Percentiles rank a stretch among this genome's conserved stretches.
phyloP scores from a whole-genome alignment of 768 basidiomycete genomes.

The Suillus subalutaceus region DNA sequence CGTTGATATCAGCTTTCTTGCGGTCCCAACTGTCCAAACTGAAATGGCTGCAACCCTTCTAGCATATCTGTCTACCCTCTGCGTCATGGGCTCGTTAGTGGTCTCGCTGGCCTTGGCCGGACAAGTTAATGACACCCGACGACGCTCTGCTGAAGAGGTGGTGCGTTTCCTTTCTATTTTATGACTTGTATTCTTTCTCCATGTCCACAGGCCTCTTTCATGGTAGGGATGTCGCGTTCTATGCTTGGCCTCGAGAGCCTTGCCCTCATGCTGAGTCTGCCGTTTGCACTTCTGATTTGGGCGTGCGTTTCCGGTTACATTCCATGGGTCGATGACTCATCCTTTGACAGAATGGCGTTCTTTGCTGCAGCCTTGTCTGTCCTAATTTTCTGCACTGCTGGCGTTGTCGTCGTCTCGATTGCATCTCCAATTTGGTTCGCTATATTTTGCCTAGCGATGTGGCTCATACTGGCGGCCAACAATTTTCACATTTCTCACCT shows the following conservation, averaged over 20 bases:
- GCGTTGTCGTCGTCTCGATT: not conserved
- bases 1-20: constrained; percentile 15
- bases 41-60: not conserved
- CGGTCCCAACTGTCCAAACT: not conserved
- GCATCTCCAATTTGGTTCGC: not conserved
- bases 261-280: constrained; percentile 36
- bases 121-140: constrained; percentile 34
- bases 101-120: constrained; percentile 12
- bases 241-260: constrained; percentile 17
- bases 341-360: not conserved
- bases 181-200: not conserved
- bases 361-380: not conserved
- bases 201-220: constrained; percentile 8
- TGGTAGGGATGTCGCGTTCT: not conserved
- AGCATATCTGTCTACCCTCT: constrained; percentile 12
- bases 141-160: constrained; percentile 12
- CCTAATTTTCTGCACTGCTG: not conserved
- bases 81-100: constrained; percentile 9
- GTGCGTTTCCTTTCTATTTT: not conserved
- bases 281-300: constrained; percentile 36
- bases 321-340: not conserved
- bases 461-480: not conserved
- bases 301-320: constrained; percentile 20
- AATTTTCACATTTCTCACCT: not conserved
- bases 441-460: not conserved